These are phyloP conservation scores for Penicillium sp. DNA, from an alignment of 2,329 filamentous ascomycete genomes.

Conservation along the genomic window DNA sequence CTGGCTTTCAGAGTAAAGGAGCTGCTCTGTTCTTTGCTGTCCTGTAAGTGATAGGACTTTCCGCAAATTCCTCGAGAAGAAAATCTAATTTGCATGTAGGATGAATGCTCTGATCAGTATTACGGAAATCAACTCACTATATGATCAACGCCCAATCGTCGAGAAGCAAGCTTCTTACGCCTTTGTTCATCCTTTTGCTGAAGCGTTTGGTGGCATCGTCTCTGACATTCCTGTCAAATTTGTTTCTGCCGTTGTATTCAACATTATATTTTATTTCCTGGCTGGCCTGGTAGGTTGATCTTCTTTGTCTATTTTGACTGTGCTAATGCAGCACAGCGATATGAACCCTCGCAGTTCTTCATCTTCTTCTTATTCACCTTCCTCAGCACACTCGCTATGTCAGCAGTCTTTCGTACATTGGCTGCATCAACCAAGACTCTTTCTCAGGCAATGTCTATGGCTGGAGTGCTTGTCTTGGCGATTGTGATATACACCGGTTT, in stretches of 20 bases:
- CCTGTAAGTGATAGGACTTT: slow-evolving; percentile 64
- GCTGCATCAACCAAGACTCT: slow-evolving; percentile 64
- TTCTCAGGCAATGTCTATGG: slow-evolving; percentile 65
- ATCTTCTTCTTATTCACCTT: slow-evolving; percentile 68
- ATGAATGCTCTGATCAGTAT: slow-evolving; percentile 66
- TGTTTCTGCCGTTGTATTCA: slow-evolving; percentile 73
- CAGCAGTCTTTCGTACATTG: slow-evolving; percentile 63
- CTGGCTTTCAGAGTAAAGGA: slow-evolving; percentile 77
- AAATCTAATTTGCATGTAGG: slow-evolving; percentile 15
- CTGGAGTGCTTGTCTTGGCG: slow-evolving; percentile 57
- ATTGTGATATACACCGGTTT: slow-evolving; percentile 73
- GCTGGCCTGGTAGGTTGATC: slow-evolving; percentile 64
- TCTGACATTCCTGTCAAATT: slow-evolving; percentile 87
- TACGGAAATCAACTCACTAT: slow-evolving; percentile 81
- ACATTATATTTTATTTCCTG: slow-evolving; percentile 84
- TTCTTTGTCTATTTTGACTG: neutral
- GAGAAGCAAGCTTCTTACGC: slow-evolving; percentile 90
- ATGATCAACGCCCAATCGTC: slow-evolving; percentile 87
- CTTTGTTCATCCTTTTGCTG: slow-evolving; percentile 86
- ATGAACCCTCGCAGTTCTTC: slow-evolving; percentile 58
- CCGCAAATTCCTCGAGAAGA: neutral
- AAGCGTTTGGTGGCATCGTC: slow-evolving; percentile 84
- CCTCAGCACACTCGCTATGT: slow-evolving; percentile 62
- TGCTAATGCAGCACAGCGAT: slow-evolving; percentile 34
- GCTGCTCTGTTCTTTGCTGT: slow-evolving; percentile 85